phyloP scores from a whole-genome alignment of 768 basidiomycete genomes.

The Atractiella rhizophila region DNA sequence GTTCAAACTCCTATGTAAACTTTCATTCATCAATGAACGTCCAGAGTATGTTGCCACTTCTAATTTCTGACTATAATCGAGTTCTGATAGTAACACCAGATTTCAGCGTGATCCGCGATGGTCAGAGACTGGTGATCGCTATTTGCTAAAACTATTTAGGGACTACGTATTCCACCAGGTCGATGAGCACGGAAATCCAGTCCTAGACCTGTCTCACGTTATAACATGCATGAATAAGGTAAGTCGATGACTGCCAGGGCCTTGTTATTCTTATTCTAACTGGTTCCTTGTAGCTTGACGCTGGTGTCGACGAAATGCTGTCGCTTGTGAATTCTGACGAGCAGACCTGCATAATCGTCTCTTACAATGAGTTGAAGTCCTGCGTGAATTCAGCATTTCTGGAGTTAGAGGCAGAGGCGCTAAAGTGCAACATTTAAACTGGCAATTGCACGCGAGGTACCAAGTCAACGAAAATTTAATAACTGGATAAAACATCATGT shows the following conservation, averaged over 20 bases:
- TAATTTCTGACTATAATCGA: not conserved
- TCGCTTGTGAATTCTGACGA: slow-evolving; percentile 91
- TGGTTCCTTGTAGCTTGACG: too few species aligned
- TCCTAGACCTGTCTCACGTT: slow-evolving; percentile 74
- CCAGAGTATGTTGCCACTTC: slow-evolving; percentile 46
- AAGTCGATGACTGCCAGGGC: slow-evolving; percentile 9
- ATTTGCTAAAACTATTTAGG: slow-evolving; percentile 91
- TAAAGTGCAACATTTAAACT: too few species aligned
- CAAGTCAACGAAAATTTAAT: too few species aligned
- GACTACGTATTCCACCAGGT: slow-evolving; percentile 97
- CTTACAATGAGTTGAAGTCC: too few species aligned
- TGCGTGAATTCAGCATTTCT: too few species aligned
- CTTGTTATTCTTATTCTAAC: slow-evolving; percentile 18
- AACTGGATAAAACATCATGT: too few species aligned
- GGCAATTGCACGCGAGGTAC: too few species aligned
- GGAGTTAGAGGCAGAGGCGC: too few species aligned
- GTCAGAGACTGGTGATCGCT: slow-evolving; percentile 95
- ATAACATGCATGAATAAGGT: slow-evolving; percentile 83
- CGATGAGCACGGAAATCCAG: slow-evolving; percentile 65
- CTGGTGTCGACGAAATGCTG: slow-evolving; percentile 72
- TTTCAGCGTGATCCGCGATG: slow-evolving; percentile 87
- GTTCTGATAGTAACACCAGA: slow-evolving; percentile 23
- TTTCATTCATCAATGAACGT: slow-evolving; percentile 97
- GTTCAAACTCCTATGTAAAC: slow-evolving; percentile 66
- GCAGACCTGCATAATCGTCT: slow-evolving; percentile 74